Base-by-base conservation (phyloP, 1,284 basidiomycete genomes). In the Cryptococcus sp. region DNA sequence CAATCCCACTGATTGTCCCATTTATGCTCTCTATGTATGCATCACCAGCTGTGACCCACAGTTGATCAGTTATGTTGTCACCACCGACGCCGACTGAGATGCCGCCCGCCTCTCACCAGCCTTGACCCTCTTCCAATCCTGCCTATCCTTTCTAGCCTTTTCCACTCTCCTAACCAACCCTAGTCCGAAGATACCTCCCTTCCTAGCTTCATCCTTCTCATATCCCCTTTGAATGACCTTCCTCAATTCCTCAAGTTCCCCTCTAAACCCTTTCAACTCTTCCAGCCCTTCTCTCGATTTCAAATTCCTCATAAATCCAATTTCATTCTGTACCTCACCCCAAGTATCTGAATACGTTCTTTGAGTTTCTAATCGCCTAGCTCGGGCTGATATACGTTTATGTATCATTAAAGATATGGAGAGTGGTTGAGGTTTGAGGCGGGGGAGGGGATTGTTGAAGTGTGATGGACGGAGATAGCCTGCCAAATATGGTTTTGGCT, bases 401-500 rank as follows among this genome's bases (percentile, higher is more conserved):
- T 72, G 65, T 31, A 92, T 87, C 78, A 90, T 88, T 63, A 81
- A 79, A 0, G 81, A 79, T 39, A 91, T 79, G 14, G 79, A 76
- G 2, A 73, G 56, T 0, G 91, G 90, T 57, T 92, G 88, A 0
- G 87, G 87, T 50, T 80, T 83, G 60, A 92, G 73, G 0, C 87
- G 81, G 0, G 88, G 88, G 7, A 92, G 78, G 0, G 87, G 85
- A 0, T 73, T 77, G 66, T 88, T 83, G 71, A 75, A 82, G 7
- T 81, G 47, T 0, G 84, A 79, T 0, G 87, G 80, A 10, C 81
- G 81, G 23, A 88, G 66, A 64, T 82, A 81, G 4, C 78, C 79
- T 3, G 87, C 86, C 1, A 86, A 88, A 16, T 34, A 34, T 34
- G 32, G 32, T 34, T n/a, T n/a, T n/a, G n/a, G n/a, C n/a, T n/a